phyloP scores from a whole-genome alignment of 1,284 basidiomycete genomes.

The Neolentinus lepideus region DNA sequence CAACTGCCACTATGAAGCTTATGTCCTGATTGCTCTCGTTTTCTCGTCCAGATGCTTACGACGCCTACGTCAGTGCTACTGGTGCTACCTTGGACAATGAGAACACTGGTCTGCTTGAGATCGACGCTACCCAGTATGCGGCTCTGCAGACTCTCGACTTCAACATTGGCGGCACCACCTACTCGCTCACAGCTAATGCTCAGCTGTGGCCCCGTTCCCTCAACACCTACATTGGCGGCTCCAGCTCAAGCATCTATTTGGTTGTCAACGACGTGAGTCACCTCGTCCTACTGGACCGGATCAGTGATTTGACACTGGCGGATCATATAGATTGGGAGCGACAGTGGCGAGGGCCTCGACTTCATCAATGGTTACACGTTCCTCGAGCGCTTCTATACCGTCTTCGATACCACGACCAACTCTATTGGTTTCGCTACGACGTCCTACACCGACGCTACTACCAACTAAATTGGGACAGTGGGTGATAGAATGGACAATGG shows the following conservation, averaged over 20 bases:
- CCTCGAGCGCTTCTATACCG: slow-evolving; percentile 15
- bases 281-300: background rate
- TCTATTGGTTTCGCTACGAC: slow-evolving; percentile 11
- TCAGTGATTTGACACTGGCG: background rate
- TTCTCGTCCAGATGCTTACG: slow-evolving; percentile 21
- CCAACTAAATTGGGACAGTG: too few species aligned
- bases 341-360: slow-evolving; percentile 28
- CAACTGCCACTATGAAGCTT: background rate
- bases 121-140: slow-evolving; percentile 28
- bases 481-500: background rate
- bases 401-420: slow-evolving; percentile 10
- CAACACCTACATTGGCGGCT: slow-evolving; percentile 11
- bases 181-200: slow-evolving; percentile 10
- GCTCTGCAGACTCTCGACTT: slow-evolving; percentile 35
- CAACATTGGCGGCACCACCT: slow-evolving; percentile 26
- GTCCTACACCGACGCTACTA: slow-evolving; percentile 10
- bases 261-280: slow-evolving; percentile 9
- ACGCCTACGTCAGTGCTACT: slow-evolving; percentile 25
- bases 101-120: slow-evolving; percentile 30
- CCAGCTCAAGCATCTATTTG: slow-evolving; percentile 7
- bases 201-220: slow-evolving; percentile 12
- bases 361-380: slow-evolving; percentile 32
- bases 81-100: slow-evolving; percentile 26
- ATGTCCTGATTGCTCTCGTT: background rate
- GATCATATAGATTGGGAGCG: slow-evolving; percentile 6